A percentile compares a stretch with the other conserved stretches of the same genome.
Evolutionary conservation across 2,329 filamentous ascomycete genomes (phyloP).

Genomic region (Colletotrichum orbiculare): DNA sequence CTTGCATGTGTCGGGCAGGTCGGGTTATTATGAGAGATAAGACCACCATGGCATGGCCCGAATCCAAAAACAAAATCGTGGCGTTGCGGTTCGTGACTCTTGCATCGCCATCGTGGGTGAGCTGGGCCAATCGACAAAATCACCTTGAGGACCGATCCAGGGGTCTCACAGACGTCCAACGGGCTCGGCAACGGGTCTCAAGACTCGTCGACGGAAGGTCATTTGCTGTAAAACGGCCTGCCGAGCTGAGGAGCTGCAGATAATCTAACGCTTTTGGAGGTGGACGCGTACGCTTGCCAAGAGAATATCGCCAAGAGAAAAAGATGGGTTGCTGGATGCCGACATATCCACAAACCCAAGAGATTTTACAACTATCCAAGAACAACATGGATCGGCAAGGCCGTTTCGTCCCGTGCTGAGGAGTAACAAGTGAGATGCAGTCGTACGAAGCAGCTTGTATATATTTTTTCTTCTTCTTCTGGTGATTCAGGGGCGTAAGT

Average conservation of each 20-base stretch:
- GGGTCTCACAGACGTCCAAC: conserved; percentile 17
- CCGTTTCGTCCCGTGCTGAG: not conserved
- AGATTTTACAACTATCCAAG: too few species aligned
- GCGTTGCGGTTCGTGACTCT: not conserved
- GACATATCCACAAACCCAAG: conserved; percentile 25
- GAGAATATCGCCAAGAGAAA: conserved; percentile 33
- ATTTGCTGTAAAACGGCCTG: conserved; percentile 26
- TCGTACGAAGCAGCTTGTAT: too few species aligned
- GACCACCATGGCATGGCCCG: not conserved
- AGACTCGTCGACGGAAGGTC: conserved; percentile 9
- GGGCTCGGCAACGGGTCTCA: conserved; percentile 33
- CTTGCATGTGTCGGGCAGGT: not conserved
- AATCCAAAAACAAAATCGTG: conserved; percentile 1
- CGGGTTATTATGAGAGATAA: conserved; percentile 10
- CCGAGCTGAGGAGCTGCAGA: conserved; percentile 35
- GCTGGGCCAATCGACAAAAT: conserved; percentile 19
- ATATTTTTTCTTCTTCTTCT: too few species aligned
- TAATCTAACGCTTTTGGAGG: conserved; percentile 37
- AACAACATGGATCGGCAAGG: conserved; percentile 12
- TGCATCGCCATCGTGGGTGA: conserved; percentile 15
- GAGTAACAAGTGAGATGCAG: too few species aligned
- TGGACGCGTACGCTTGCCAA: conserved; percentile 37
- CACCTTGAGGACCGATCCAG: not conserved
- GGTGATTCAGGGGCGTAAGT: not conserved
- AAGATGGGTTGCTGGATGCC: conserved; percentile 24